Conservation (phyloP, 2,329 filamentous ascomycete genomes). For the Cryphonectria parasitica region DNA sequence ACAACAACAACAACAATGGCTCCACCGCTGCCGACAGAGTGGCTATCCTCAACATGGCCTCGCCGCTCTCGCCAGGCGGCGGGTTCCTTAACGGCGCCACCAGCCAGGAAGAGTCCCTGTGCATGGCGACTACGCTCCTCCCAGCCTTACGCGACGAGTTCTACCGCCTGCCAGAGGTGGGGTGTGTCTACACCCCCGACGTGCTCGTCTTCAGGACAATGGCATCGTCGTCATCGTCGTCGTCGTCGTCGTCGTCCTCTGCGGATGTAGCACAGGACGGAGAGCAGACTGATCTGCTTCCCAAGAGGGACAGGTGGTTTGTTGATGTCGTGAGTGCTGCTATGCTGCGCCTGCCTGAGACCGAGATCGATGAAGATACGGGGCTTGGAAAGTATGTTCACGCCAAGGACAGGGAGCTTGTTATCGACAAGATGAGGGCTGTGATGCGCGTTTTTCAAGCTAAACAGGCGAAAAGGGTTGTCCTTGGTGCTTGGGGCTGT, state of each 20-base stretch:
- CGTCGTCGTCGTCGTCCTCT: neutral
- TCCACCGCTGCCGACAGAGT: neutral
- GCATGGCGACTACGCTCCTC: constrained; percentile 62
- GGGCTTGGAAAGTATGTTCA: constrained; percentile 44
- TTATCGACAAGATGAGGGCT: constrained; percentile 58
- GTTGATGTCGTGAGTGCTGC: constrained; percentile 62
- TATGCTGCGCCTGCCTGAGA: constrained; percentile 62
- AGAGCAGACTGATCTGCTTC: constrained; percentile 32
- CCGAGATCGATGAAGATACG: constrained; percentile 42
- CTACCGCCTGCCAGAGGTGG: constrained; percentile 63
- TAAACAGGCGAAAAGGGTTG: constrained; percentile 51
- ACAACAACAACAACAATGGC: neutral
- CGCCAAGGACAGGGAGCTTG: constrained; percentile 54
- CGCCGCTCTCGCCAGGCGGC: constrained; percentile 62
- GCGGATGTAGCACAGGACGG: constrained; percentile 33
- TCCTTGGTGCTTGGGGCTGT: constrained; percentile 68
- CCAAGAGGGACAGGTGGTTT: constrained; percentile 57
- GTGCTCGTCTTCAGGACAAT: constrained; percentile 59
- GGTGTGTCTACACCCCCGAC: constrained; percentile 60
- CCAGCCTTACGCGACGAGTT: constrained; percentile 61
- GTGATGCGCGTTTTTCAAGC: constrained; percentile 57
- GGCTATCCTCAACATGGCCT: constrained; percentile 36
- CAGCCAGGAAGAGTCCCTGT: constrained; percentile 65
- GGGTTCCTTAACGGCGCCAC: constrained; percentile 63
- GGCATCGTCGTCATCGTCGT: neutral